These are phyloP conservation scores for Brachypodium distachyon DNA, from an alignment of 202 grass and related monocot species.

Conservation along the genomic window DNA sequence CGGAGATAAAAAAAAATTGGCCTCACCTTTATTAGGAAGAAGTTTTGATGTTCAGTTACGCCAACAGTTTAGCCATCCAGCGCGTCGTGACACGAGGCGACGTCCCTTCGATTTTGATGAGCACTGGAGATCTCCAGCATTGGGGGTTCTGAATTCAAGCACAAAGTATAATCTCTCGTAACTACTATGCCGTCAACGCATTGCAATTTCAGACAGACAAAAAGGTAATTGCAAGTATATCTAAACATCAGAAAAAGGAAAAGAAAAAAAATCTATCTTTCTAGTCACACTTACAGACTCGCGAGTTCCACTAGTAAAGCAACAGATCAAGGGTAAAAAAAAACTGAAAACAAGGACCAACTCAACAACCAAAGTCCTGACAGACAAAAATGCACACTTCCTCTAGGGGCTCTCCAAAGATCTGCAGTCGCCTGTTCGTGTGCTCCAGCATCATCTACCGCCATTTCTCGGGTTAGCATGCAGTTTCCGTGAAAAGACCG, in stretches of 20 bases:
- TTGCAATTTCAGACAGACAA: neutral
- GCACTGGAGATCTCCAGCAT: too few relatives aligned
- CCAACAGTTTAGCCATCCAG: too few relatives aligned
- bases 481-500: neutral
- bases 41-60: too few relatives aligned
- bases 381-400: constrained; percentile 28
- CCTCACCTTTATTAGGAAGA: too few relatives aligned
- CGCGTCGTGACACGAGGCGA: too few relatives aligned
- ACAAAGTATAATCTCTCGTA: too few relatives aligned
- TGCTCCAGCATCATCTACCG: constrained; percentile 29
- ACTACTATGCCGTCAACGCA: too few relatives aligned
- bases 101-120: too few relatives aligned
- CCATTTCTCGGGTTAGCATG: neutral
- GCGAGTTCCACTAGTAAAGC: neutral
- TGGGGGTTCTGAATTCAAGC: too few relatives aligned
- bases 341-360: constrained; percentile 2
- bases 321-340: neutral
- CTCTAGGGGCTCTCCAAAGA: neutral
- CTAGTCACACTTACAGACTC: constrained; percentile 14
- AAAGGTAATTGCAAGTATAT: too few relatives aligned
- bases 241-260: too few relatives aligned
- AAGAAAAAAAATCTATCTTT: constrained; percentile 22
- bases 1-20: too few relatives aligned
- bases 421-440: neutral
- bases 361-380: constrained; percentile 21